Evolutionary conservation across 1,139 yeast genomes (phyloP), one percentile per base, ranked within the genome.

Genomic region (Ogataea hybrid): DNA sequence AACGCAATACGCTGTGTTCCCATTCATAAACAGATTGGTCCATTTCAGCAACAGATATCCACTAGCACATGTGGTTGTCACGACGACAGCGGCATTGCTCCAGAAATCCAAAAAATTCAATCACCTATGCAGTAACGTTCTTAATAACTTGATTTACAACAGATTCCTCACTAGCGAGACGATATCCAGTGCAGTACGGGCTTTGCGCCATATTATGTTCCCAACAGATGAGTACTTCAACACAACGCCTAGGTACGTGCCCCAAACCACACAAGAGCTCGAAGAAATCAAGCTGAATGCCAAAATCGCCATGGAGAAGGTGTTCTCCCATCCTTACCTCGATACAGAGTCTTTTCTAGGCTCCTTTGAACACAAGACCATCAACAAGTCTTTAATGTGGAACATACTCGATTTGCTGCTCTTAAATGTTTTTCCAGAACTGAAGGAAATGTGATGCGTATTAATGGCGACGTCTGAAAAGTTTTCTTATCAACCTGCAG

Each of bases 371-470:
- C 57, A 65, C 47, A 62, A 62, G 41, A 46, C 54, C 15, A 57
- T 73, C 15, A 74, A 74, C 57, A 68, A 69, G 52, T 65, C 68
- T 39, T 52, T 74, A 39, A 48, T 71, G 3, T 65, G 65, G 52
- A 58, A 54, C 25, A 15, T 73, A 2, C 16, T 72, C 22, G 79
- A 74, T 48, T 53, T 67, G 31, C 9, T 70, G 1, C 48, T 72
- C 11, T 41, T 59, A 5, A 51, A 58, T 18, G 16, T 71, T 6
- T 58, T 70, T 11, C 77, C 78, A 0, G 78, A 73, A 39, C 23
- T 59, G n/a, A 9, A 23, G 11, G 28, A 17, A 14, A 29, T 12
- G 15, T 10, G 7, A 27, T 9, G 16, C 10, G 29, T 17, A 21
- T 10, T 10, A 17, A 7, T 21, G 18, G 28, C 15, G 32, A 16